Evolutionary conservation across 257 asterid genomes (phyloP), one percentile per base, ranked within the genome.

Genomic region (Perilla frutescens): DNA sequence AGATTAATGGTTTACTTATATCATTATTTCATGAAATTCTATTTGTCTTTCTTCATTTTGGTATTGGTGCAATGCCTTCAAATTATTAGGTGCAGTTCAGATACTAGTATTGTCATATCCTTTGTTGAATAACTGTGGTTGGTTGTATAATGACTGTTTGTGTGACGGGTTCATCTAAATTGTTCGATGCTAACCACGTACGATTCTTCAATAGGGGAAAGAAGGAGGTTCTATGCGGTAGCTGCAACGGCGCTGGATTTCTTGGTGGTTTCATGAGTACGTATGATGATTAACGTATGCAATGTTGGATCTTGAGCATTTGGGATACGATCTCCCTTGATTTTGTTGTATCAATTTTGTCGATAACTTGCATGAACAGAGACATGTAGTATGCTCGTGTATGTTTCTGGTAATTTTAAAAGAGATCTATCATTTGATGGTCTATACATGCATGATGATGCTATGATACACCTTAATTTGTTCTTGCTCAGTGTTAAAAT

Each of bases 181-280:
- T 34, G 4, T 34, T 4, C 37, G 4, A 34, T 11, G 41, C 54
- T 61, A 4, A 45, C 20, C 36, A 50, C 26, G 26, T 20, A 20
- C 41, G 75, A 78, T 26, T 62, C 37, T 20, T 66, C n/a, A 60
- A 49, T 87, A 95, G 97, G 86, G 99, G 98, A 73, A 88, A 86
- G 48, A 88, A 73, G 80, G 91, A 86, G 76, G 62, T 90, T 62
- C 93, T 92, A 1, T 90, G 99, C 64, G 99, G 99, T 3, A 81
- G 75, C 34, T 95, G 97, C 85, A 91, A 92, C 47, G 98, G 99
- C 1, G 99, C 99, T 66, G 97, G 98, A 51, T 95, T 88, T 72
- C 36, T 92, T 12, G 99, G 99, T 44, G 99, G 99, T 77, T 89
- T 87, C 84, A 74, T 95, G 98, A 95, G 91, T 83, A 76, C 96